Base-by-base conservation (phyloP, 495 filamentous ascomycete species). In the Paragyromitra xinjiangensis region DNA sequence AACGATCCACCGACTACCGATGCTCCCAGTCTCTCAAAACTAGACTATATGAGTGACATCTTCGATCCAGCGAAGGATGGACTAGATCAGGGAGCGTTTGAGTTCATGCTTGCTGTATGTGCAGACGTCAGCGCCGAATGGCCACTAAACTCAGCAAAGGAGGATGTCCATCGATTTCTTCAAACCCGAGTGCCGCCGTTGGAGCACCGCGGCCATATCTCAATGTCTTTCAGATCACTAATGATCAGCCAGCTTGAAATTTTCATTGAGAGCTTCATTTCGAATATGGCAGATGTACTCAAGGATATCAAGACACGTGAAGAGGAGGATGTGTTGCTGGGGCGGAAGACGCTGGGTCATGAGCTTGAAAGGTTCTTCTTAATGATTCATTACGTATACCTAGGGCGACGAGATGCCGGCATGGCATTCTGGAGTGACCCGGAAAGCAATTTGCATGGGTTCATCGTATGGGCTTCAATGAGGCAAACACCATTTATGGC, bases 401-500 rank as follows among this genome's bases (percentile, higher is more conserved):
- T 97, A 77, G 89, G 90, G 45, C 90, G 93, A 19, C 88, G 90
- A 44, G 93, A 97, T 48, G 90, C 93, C 14, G 92, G 94, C 26
- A 89, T 94, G 81, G 89, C 89, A 53, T 97, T 98, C 74, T 98
- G 95, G 95, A 87, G 86, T 58, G 94, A 96, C 75, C 87, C 90
- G 2, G 96, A 98, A 76, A 91, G 92, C 78, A 97, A 97, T 78
- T 85, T 98, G 53, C 91, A 92, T 76, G 95, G 95, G 5, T 99
- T 99, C 81, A 86, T 99, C 74, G 91, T 94, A 69, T 99, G 96
- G 96, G 93, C 95, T 34, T 97, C 96, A 1, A 90, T 91, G 75
- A 88, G 94, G 77, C 93, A 95, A 77, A 95, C 95, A 7, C 97
- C 96, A 6, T 95, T 95, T 19, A 89, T 96, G 40, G 94, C 94